phyloP scores from a whole-genome alignment of 2,329 filamentous ascomycete genomes.

The Neurospora crassa region DNA sequence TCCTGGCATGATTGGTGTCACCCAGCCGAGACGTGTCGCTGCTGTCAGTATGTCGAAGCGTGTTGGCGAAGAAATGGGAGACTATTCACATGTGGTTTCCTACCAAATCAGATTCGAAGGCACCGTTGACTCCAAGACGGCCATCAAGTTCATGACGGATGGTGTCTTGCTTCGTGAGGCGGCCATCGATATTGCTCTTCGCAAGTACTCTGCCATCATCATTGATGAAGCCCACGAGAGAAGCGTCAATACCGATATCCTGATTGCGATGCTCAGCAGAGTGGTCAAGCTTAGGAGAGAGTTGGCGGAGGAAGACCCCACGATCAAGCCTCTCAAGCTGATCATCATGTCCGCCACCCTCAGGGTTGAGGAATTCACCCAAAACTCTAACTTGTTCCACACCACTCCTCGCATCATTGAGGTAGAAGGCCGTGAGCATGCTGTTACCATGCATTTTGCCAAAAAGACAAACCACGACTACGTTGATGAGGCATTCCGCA shows the following conservation, averaged over 20 bases:
- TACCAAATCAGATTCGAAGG: constrained; percentile 96
- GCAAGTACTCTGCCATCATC: constrained; percentile 85
- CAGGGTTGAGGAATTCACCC: constrained; percentile 79
- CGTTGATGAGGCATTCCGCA: constrained; percentile 79
- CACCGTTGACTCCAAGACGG: constrained; percentile 67
- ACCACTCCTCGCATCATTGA: constrained; percentile 74
- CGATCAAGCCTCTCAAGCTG: constrained; percentile 72
- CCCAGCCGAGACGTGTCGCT: constrained; percentile 87
- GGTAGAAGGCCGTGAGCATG: constrained; percentile 84
- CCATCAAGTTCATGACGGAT: constrained; percentile 98
- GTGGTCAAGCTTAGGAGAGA: constrained; percentile 77
- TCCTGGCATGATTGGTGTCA: constrained; percentile 88
- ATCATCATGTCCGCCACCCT: constrained; percentile 98
- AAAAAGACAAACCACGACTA: constrained; percentile 78
- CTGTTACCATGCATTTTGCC: constrained; percentile 83
- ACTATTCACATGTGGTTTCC: constrained; percentile 66
- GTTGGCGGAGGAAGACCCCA: constrained; percentile 61
- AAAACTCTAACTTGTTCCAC: constrained; percentile 72
- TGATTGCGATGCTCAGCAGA: constrained; percentile 94
- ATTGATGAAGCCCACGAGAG: constrained; percentile 97
- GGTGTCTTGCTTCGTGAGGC: constrained; percentile 90
- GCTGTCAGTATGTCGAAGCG: constrained; percentile 95
- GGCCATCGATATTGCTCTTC: constrained; percentile 75
- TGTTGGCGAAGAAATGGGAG: constrained; percentile 75
- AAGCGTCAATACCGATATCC: constrained; percentile 93